These are phyloP conservation scores for Pseudodiploospora longispora DNA, from an alignment of 2,329 filamentous ascomycete species.

Conservation along the genomic window DNA sequence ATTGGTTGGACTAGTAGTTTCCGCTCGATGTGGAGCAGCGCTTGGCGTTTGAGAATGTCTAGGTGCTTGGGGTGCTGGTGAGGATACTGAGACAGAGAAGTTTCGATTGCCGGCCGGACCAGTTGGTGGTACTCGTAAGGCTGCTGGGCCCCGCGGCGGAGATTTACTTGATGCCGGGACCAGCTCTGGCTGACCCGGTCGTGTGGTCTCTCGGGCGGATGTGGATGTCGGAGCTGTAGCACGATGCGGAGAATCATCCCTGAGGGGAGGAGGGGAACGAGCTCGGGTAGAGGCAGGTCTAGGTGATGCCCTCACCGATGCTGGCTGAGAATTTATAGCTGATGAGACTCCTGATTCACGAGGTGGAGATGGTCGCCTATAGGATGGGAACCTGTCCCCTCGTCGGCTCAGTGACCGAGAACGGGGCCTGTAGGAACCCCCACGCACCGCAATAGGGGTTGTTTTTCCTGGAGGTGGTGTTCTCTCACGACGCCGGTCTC, in stretches of 20 bases:
- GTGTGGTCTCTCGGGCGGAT: slow-evolving; percentile 20
- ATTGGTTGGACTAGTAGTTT: slow-evolving; percentile 36
- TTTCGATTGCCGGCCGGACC: slow-evolving; percentile 31
- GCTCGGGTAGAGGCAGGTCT: slow-evolving; percentile 37
- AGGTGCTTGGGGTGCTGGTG: slow-evolving; percentile 25
- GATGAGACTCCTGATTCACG: slow-evolving; percentile 43
- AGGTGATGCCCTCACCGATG: slow-evolving; percentile 46
- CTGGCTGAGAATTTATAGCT: slow-evolving; percentile 40
- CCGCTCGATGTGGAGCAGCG: slow-evolving; percentile 26
- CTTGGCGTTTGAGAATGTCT: slow-evolving; percentile 27
- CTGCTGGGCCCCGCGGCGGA: slow-evolving; percentile 48
- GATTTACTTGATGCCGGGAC: slow-evolving; percentile 28
- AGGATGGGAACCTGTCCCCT: slow-evolving; percentile 34
- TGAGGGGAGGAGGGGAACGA: slow-evolving; percentile 40
- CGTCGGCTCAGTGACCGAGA: slow-evolving; percentile 44
- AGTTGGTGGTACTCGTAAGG: slow-evolving; percentile 42
- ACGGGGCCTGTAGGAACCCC: slow-evolving; percentile 43
- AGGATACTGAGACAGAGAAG: slow-evolving; percentile 27
- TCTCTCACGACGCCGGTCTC: slow-evolving; percentile 36
- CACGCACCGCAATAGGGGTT: slow-evolving; percentile 21
- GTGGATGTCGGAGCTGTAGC: slow-evolving; percentile 13
- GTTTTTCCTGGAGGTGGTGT: slow-evolving; percentile 19
- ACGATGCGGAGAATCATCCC: slow-evolving; percentile 30
- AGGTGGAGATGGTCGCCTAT: slow-evolving; percentile 39
- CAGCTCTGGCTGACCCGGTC: slow-evolving; percentile 19